Evolutionary conservation across 148 eudicot species (phyloP).

Genomic region (Talinum fruticosum): DNA sequence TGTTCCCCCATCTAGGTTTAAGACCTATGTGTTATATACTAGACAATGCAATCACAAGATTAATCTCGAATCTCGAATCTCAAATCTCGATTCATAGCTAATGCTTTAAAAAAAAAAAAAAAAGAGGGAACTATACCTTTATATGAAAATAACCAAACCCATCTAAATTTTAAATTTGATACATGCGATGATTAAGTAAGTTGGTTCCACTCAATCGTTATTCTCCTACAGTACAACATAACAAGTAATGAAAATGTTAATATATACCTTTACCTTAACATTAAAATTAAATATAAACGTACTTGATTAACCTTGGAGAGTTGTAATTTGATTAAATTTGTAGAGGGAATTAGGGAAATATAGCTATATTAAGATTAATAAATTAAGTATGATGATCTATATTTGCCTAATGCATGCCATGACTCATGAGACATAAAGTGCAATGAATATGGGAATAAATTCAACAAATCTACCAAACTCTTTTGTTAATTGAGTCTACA

Average conservation of each 20-base stretch:
- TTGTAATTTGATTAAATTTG: not conserved
- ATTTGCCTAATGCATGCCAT: not conserved
- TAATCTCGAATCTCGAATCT: not conserved
- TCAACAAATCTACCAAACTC: conserved; percentile 9
- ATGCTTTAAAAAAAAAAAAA: no score
- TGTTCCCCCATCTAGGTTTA: not conserved
- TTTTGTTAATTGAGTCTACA: not conserved
- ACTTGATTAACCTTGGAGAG: not conserved
- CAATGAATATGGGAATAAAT: conserved; percentile 17
- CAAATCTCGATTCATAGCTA: no score
- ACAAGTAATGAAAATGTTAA: no score
- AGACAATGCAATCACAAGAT: not conserved
- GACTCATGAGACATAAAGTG: conserved; percentile 4
- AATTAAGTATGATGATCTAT: not conserved
- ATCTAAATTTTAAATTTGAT: no score
- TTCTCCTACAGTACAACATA: no score
- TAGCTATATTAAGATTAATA: not conserved
- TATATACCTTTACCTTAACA: no score
- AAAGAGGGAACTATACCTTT: no score
- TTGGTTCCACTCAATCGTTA: no score
- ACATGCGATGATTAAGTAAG: no score
- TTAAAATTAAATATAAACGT: no score
- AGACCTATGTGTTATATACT: not conserved
- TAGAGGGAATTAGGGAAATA: not conserved
- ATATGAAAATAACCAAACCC: no score